phyloP scores from a whole-genome alignment of 352 stramenopile species.

The Pelagophyceae sp. region DNA sequence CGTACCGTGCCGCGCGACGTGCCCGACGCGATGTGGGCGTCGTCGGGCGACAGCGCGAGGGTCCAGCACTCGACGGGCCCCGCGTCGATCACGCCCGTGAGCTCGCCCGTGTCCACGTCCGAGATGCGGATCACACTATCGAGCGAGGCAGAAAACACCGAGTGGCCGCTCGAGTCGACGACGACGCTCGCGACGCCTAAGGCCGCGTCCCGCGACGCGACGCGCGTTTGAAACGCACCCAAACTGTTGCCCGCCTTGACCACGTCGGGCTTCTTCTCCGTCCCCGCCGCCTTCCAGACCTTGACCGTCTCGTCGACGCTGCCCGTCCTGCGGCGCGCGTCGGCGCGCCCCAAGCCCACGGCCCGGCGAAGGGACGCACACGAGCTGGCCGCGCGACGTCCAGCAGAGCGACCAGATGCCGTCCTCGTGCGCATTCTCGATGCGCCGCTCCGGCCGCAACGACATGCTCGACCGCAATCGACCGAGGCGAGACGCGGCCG shows the following conservation, averaged over 20 bases:
- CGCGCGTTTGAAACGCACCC: not conserved
- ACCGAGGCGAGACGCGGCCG: too few species aligned
- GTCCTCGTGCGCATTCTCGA: slow-evolving; percentile 55
- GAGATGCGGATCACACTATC: slow-evolving; percentile 68
- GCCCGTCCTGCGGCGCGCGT: slow-evolving; percentile 51
- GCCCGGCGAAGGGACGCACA: slow-evolving; percentile 27
- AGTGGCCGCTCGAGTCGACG: slow-evolving; percentile 49
- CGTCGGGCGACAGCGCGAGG: slow-evolving; percentile 60
- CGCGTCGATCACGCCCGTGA: slow-evolving; percentile 70
- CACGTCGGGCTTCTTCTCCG: not conserved
- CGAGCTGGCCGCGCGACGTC: slow-evolving; percentile 70
- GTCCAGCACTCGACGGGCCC: slow-evolving; percentile 69
- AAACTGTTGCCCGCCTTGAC: not conserved
- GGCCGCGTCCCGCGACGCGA: not conserved
- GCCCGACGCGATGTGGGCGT: slow-evolving; percentile 59
- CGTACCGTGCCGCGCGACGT: slow-evolving; percentile 63
- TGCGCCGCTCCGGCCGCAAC: not conserved
- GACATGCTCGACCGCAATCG: not conserved
- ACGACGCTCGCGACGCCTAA: not conserved
- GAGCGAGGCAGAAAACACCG: slow-evolving; percentile 57
- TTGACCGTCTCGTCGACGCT: slow-evolving; percentile 73
- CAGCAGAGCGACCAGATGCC: slow-evolving; percentile 75
- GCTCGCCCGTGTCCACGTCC: slow-evolving; percentile 54
- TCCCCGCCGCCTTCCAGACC: slow-evolving; percentile 51
- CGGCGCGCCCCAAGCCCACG: too few species aligned